A percentile compares a stretch with the other conserved stretches of the same genome.
These are phyloP conservation scores for Coemansia sp. DNA, from an alignment of 192 early-diverging fungal species.

Conservation along the genomic window DNA sequence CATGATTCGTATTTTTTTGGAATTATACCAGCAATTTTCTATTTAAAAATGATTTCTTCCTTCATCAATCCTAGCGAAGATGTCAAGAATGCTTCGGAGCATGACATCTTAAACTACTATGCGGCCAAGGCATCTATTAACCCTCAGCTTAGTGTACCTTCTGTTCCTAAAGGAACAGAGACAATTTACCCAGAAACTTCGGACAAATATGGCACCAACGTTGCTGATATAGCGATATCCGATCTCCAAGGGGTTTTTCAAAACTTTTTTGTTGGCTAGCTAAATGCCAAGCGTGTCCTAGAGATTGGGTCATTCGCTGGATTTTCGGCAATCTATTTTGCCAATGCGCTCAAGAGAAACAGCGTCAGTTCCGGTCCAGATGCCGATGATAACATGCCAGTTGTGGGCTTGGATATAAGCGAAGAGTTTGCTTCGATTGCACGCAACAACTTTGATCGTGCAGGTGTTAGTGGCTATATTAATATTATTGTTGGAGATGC, in stretches of 20 bases:
- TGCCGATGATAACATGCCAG: constrained; percentile 13
- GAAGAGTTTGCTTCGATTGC: constrained; percentile 54
- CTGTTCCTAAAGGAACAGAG: constrained; percentile 23
- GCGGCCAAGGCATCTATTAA: constrained; percentile 31
- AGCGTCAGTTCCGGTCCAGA: constrained; percentile 21
- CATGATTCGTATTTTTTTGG: too few relatives aligned
- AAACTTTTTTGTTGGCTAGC: constrained; percentile 52
- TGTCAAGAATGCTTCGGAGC: constrained; percentile 12
- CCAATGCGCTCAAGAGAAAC: constrained; percentile 60
- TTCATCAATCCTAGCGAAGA: constrained; percentile 8
- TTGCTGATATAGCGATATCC: constrained; percentile 51
- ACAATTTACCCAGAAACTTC: constrained; percentile 17
- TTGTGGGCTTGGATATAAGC: constrained; percentile 62
- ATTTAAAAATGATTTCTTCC: not conserved
- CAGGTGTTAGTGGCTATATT: constrained; percentile 37
- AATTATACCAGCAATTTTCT: not conserved
- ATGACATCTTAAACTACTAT: constrained; percentile 26
- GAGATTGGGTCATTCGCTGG: constrained; percentile 75
- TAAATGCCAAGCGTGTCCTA: constrained; percentile 56
- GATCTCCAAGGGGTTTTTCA: constrained; percentile 57
- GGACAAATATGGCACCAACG: not conserved
- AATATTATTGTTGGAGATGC: constrained; percentile 48
- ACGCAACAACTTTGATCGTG: constrained; percentile 33
- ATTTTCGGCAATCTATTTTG: constrained; percentile 64
- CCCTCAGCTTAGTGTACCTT: constrained; percentile 19